Evolutionary conservation across 2,329 filamentous ascomycete species (phyloP).

Genomic region (Pleurostoma richardsiae): DNA sequence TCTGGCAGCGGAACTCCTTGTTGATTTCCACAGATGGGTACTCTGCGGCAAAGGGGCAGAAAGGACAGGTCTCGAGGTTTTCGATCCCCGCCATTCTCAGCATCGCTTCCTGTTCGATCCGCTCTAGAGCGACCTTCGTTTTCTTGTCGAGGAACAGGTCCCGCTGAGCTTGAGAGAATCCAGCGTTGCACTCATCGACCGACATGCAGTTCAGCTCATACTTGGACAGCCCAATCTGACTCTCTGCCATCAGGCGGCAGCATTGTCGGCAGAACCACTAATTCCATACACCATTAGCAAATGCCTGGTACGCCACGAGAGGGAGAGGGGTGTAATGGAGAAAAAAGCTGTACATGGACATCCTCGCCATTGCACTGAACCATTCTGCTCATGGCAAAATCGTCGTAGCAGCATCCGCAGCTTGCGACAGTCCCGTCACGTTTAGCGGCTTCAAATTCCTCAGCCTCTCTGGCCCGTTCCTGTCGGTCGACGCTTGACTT

Average conservation of each 20-base stretch:
- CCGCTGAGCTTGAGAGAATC: slow-evolving; percentile 53
- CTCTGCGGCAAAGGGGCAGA: slow-evolving; percentile 76
- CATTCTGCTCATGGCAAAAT: slow-evolving; percentile 62
- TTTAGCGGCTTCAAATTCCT: slow-evolving; percentile 35
- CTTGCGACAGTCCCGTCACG: slow-evolving; percentile 53
- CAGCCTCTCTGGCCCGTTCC: slow-evolving; percentile 27
- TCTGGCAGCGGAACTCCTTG: slow-evolving; percentile 69
- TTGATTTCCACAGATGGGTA: slow-evolving; percentile 62
- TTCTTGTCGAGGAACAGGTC: slow-evolving; percentile 52
- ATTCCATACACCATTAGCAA: neutral
- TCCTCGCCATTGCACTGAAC: slow-evolving; percentile 58
- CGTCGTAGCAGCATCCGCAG: slow-evolving; percentile 69
- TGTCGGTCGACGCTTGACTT: slow-evolving; percentile 14
- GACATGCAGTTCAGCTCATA: slow-evolving; percentile 69
- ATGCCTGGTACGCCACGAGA: neutral
- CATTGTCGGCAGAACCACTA: slow-evolving; percentile 67
- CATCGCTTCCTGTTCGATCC: slow-evolving; percentile 65
- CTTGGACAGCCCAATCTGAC: slow-evolving; percentile 62
- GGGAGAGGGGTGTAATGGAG: neutral
- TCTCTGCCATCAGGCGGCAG: slow-evolving; percentile 59
- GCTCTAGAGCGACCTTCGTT: slow-evolving; percentile 57
- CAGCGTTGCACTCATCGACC: slow-evolving; percentile 56
- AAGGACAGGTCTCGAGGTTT: slow-evolving; percentile 71
- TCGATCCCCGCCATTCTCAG: slow-evolving; percentile 67
- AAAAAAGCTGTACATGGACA: slow-evolving; percentile 36